These are phyloP conservation scores for Daldinia caldariorum DNA, from an alignment of 495 filamentous ascomycete genomes.

Conservation along the genomic window DNA sequence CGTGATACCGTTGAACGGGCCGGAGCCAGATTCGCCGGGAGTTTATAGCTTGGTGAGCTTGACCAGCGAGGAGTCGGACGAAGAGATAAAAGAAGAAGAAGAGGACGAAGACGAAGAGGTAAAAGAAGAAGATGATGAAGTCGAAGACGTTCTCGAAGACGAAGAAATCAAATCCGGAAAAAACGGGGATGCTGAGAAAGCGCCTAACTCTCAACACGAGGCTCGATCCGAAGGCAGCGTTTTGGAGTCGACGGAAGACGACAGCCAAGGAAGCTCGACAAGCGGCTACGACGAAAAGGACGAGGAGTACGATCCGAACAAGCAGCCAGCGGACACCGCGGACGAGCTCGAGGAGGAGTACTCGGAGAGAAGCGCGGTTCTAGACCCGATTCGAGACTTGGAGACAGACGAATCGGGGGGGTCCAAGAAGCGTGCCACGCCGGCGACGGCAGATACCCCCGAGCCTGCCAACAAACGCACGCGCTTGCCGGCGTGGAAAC, in stretches of 20 bases:
- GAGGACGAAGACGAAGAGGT: too few species aligned
- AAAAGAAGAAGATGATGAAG: not conserved
- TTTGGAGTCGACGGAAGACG: not conserved
- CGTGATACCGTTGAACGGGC: not conserved
- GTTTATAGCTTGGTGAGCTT: not conserved
- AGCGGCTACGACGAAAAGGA: not conserved
- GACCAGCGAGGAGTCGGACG: not conserved
- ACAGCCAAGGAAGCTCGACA: not conserved
- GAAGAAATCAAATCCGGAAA: not conserved
- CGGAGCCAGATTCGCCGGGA: not conserved
- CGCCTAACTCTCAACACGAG: not conserved
- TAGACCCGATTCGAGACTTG: conserved; percentile 32
- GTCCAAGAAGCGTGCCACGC: conserved; percentile 1
- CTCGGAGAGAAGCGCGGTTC: conserved; percentile 39
- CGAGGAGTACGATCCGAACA: not conserved
- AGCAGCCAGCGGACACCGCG: not conserved
- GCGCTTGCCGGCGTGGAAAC: not conserved
- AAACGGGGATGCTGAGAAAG: not conserved
- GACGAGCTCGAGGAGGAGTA: conserved; percentile 34
- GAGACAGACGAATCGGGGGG: not conserved
- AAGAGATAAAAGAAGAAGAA: too few species aligned
- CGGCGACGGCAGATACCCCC: not conserved
- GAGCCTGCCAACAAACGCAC: not conserved
- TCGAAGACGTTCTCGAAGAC: not conserved
- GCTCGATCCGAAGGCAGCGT: not conserved